These are phyloP conservation scores for Sextonia rubra DNA, from an alignment of 164 flowering plant species.

Conservation along the genomic window DNA sequence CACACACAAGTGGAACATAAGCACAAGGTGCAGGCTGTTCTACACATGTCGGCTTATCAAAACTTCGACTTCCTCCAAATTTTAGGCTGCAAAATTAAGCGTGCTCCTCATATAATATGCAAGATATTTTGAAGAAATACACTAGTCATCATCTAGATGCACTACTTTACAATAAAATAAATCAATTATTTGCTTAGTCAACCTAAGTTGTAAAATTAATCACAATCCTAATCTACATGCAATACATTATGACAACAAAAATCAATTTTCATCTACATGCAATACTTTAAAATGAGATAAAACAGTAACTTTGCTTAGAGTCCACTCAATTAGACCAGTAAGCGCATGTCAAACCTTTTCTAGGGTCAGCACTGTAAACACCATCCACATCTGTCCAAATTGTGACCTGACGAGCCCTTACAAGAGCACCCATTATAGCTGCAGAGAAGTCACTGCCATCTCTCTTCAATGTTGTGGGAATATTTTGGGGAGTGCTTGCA, in stretches of 20 bases:
- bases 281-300: not conserved
- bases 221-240: too few relatives aligned
- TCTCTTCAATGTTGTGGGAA: conserved; percentile 95
- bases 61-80: not conserved
- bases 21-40: not conserved
- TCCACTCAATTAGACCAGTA: not conserved
- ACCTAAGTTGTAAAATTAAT: too few relatives aligned
- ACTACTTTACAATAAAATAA: too few relatives aligned
- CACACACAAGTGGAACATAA: not conserved
- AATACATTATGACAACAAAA: too few relatives aligned
- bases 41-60: not conserved
- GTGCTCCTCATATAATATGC: not conserved
- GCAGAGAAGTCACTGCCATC: conserved; percentile 99
- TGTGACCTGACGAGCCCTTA: conserved; percentile 83
- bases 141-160: too few relatives aligned
- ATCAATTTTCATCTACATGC: not conserved
- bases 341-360: conserved; percentile 64
- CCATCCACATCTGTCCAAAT: conserved; percentile 99
- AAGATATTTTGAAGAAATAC: too few relatives aligned
- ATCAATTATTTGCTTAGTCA: too few relatives aligned
- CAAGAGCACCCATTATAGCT: conserved; percentile 91
- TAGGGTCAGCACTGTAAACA: conserved; percentile 97
- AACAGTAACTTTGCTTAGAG: not conserved
- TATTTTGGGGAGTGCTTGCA: conserved; percentile 83
- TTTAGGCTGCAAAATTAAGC: not conserved